phyloP scores from a whole-genome alignment of 2,329 filamentous ascomycete species.

The Cladophialophora exuberans region DNA sequence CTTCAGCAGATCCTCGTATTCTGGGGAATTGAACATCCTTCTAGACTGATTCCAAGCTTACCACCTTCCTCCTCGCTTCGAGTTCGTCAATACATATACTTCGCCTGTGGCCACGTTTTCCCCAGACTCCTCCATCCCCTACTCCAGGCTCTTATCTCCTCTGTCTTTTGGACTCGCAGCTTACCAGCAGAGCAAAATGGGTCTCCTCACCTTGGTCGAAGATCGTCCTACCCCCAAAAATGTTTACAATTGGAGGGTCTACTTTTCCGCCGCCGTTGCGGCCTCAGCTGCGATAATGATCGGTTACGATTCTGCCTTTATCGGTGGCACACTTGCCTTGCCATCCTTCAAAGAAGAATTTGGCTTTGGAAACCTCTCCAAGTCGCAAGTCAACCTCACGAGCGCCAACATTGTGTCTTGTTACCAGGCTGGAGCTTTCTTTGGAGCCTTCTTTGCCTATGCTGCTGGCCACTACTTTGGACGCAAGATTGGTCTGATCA shows the following conservation, averaged over 20 bases:
- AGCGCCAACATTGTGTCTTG: conserved; percentile 78
- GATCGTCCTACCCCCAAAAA: conserved; percentile 58
- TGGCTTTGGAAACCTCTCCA: conserved; percentile 57
- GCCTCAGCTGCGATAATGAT: conserved; percentile 63
- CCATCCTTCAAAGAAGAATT: conserved; percentile 73
- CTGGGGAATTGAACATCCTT: background rate
- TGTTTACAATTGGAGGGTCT: conserved; percentile 65
- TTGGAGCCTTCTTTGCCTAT: conserved; percentile 73
- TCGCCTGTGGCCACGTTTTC: conserved; percentile 2
- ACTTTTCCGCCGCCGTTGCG: conserved; percentile 57
- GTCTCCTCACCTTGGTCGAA: conserved; percentile 45
- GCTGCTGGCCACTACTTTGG: conserved; percentile 68
- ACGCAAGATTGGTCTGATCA: conserved; percentile 64
- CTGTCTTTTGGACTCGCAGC: background rate
- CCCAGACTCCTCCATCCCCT: conserved; percentile 3
- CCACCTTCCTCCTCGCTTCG: background rate
- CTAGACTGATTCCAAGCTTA: background rate
- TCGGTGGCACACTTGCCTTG: conserved; percentile 74
- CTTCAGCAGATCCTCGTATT: conserved; percentile 5
- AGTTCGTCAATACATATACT: conserved; percentile 14
- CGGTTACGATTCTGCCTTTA: conserved; percentile 73
- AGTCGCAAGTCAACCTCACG: conserved; percentile 58
- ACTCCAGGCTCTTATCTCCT: conserved; percentile 6
- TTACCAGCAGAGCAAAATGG: conserved; percentile 38
- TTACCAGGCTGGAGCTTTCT: conserved; percentile 83